These are phyloP conservation scores for Penicillium subrubescens DNA, from an alignment of 495 filamentous ascomycete species.

Conservation along the genomic window DNA sequence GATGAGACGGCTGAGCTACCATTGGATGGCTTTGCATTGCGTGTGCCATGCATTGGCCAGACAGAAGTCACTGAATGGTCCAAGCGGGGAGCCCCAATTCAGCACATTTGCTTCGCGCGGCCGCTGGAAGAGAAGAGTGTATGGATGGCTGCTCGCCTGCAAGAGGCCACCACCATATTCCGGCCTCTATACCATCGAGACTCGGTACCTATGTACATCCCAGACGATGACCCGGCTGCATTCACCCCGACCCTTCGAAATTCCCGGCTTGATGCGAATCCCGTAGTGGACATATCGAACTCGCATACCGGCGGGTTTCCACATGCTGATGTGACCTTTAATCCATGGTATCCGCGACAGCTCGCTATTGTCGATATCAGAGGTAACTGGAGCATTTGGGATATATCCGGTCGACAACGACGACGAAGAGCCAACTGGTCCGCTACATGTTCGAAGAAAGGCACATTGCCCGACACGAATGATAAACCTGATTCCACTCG, in stretches of 20 bases:
- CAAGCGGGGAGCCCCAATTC: conserved; percentile 59
- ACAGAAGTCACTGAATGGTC: conserved; percentile 57
- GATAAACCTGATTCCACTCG: conserved; percentile 21
- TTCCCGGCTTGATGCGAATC: conserved; percentile 64
- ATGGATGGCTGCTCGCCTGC: conserved; percentile 66
- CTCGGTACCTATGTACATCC: conserved; percentile 33
- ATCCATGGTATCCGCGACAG: conserved; percentile 69
- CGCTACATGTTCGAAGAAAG: conserved; percentile 25
- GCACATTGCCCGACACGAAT: conserved; percentile 35
- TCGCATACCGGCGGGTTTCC: conserved; percentile 55
- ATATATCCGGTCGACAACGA: conserved; percentile 53
- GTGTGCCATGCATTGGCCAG: conserved; percentile 35
- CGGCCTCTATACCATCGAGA: conserved; percentile 53
- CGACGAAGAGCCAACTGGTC: conserved; percentile 33
- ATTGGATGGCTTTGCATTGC: conserved; percentile 18
- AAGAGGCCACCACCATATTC: conserved; percentile 57
- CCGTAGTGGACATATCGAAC: conserved; percentile 56
- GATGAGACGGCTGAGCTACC: conserved; percentile 37
- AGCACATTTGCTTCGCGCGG: conserved; percentile 65
- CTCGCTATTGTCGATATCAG: conserved; percentile 71
- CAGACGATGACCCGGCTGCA: conserved; percentile 10
- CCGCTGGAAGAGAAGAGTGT: conserved; percentile 47
- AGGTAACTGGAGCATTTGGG: conserved; percentile 79
- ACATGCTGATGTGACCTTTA: conserved; percentile 78
- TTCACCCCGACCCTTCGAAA: conserved; percentile 24